A percentile compares a stretch with the other conserved stretches of the same genome.
Evolutionary conservation across 805 yeast genomes (phyloP).

Genomic region (Kurtzmaniella fragi): DNA sequence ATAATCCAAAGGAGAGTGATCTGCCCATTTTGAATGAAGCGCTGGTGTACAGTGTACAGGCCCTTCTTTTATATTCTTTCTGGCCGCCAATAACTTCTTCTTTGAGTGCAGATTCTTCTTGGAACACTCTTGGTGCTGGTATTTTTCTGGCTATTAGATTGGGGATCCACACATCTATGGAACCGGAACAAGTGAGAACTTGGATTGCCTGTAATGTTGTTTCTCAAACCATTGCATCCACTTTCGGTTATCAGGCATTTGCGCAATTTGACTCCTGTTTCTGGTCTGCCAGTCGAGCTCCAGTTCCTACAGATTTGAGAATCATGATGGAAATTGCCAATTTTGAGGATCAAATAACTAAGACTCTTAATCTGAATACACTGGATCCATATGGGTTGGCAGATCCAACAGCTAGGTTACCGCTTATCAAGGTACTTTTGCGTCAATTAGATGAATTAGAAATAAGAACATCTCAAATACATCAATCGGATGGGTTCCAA

Average conservation of each 20-base stretch:
- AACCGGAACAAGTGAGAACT: constrained; percentile 78
- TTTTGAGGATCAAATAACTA: constrained; percentile 81
- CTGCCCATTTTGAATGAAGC: constrained; percentile 84
- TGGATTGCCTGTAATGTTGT: constrained; percentile 94
- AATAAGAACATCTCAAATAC: constrained; percentile 35
- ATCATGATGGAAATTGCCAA: constrained; percentile 81
- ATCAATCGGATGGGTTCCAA: constrained; percentile 58
- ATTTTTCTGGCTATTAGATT: constrained; percentile 88
- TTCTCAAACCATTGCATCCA: constrained; percentile 83
- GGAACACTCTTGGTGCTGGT: constrained; percentile 94
- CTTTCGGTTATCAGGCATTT: constrained; percentile 93
- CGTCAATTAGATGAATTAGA: constrained; percentile 77
- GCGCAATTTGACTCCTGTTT: constrained; percentile 77
- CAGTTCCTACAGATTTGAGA: constrained; percentile 55
- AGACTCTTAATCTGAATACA: constrained; percentile 67
- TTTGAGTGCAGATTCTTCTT: constrained; percentile 88
- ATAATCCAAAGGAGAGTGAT: constrained; percentile 70
- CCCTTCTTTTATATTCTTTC: constrained; percentile 77
- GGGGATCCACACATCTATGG: constrained; percentile 58
- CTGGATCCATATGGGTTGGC: constrained; percentile 62
- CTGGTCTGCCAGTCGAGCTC: constrained; percentile 46
- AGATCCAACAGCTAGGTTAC: constrained; percentile 65
- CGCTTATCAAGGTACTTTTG: constrained; percentile 65
- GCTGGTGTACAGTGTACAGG: constrained; percentile 91
- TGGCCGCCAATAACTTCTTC: constrained; percentile 98